phyloP scores from a whole-genome alignment of 331 rosid genomes.

The Ulmus americana region DNA sequence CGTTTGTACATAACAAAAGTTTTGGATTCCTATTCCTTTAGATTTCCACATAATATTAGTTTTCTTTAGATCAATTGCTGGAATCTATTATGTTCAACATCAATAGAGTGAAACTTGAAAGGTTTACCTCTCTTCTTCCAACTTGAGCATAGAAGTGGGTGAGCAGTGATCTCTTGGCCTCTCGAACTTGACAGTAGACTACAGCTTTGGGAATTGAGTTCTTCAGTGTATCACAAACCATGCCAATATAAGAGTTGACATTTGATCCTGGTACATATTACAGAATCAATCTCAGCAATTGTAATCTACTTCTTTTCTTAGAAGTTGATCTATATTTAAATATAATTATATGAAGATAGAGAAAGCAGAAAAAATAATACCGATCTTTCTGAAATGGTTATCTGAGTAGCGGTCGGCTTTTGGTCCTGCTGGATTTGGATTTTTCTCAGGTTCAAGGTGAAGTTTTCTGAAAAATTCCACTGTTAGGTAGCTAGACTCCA shows the following conservation, averaged over 20 bases:
- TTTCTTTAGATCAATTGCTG: not conserved
- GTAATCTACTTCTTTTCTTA: not conserved
- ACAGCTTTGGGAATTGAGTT: constrained; percentile 97
- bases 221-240: constrained; percentile 82
- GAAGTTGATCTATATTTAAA: not conserved
- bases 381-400: constrained; percentile 76
- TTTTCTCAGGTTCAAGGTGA: constrained; percentile 64
- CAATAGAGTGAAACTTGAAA: not conserved
- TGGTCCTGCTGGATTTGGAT: constrained; percentile 40
- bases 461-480: constrained; percentile 91
- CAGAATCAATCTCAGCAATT: constrained; percentile 9
- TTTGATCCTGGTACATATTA: constrained; percentile 68
- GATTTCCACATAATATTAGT: not conserved
- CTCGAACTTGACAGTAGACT: constrained; percentile 97
- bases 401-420: constrained; percentile 52
- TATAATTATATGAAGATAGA: constrained; percentile 3
- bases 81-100: not conserved
- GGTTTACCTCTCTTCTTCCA: constrained; percentile 80
- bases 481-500: constrained; percentile 94
- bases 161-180: constrained; percentile 88
- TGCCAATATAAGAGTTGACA: constrained; percentile 71
- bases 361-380: constrained; percentile 38
- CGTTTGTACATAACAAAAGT: not conserved
- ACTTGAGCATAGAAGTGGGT: constrained; percentile 69
- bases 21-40: not conserved